phyloP scores from a whole-genome alignment of 73 alveolate genomes.

The Blepharisma japonicum region DNA sequence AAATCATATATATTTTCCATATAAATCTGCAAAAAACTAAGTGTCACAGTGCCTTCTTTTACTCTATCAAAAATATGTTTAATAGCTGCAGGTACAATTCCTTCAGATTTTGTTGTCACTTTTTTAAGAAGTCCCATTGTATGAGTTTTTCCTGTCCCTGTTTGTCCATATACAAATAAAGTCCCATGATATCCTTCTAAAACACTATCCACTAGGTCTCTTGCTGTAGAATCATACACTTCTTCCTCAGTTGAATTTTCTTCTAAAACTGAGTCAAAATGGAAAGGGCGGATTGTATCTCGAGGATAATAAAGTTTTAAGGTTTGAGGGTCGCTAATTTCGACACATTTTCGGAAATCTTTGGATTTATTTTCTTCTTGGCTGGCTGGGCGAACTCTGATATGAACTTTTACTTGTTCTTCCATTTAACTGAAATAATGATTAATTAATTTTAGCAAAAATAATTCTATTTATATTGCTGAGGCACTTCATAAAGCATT shows the following conservation, averaged over 20 bases:
- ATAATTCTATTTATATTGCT: too few species aligned
- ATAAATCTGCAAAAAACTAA: conserved; percentile 83
- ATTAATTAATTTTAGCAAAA: too few species aligned
- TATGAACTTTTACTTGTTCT: conserved; percentile 75
- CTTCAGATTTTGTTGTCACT: conserved; percentile 7
- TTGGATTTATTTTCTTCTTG: conserved; percentile 29
- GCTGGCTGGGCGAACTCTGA: conserved; percentile 81
- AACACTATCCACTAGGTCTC: conserved; percentile 43
- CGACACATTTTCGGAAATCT: conserved; percentile 5
- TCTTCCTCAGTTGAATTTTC: conserved; percentile 60
- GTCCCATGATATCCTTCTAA: conserved; percentile 66
- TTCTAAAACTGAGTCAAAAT: conserved; percentile 61
- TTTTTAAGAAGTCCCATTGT: conserved; percentile 51
- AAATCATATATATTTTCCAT: conserved; percentile 96
- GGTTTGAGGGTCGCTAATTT: not conserved
- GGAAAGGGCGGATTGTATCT: conserved; percentile 29
- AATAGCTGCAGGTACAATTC: conserved; percentile 30
- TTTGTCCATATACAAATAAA: conserved; percentile 61
- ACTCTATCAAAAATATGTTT: conserved; percentile 31
- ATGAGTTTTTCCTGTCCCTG: conserved; percentile 75
- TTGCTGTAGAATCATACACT: conserved; percentile 45
- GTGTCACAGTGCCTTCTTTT: conserved; percentile 25
- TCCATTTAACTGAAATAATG: conserved; percentile 39
- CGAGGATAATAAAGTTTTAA: conserved; percentile 1
- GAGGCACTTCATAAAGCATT: too few species aligned